phyloP scores from a whole-genome alignment of 1,284 basidiomycete genomes.

The Naganishia sp. region DNA sequence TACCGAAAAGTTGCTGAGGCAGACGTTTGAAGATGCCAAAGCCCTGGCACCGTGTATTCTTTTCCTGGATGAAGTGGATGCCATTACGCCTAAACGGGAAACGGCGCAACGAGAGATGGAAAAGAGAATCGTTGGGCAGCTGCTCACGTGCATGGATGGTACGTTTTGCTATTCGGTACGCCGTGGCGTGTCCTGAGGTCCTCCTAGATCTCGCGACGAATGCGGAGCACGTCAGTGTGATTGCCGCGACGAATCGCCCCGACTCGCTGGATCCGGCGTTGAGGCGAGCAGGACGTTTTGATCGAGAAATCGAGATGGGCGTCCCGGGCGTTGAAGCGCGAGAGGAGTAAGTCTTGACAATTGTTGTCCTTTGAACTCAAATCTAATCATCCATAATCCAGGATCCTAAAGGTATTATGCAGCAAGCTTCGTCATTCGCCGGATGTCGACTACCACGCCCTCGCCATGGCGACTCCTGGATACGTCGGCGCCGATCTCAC shows the following conservation, averaged over 20 bases:
- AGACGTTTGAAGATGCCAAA: conserved; percentile 95
- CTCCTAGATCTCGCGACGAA: conserved; percentile 46
- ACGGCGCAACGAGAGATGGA: conserved; percentile 99
- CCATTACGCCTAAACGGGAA: conserved; percentile 95
- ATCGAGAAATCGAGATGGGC: conserved; percentile 96
- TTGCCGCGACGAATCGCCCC: conserved; percentile 93
- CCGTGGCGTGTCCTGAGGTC: background rate
- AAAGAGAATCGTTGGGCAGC: conserved; percentile 91
- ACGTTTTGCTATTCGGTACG: conserved; percentile 36
- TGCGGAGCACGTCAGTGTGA: conserved; percentile 79
- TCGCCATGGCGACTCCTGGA: conserved; percentile 92
- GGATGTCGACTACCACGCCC: conserved; percentile 74
- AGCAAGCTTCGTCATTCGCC: conserved; percentile 73
- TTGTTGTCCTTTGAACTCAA: background rate
- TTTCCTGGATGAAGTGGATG: conserved; percentile 97
- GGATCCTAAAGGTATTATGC: conserved; percentile 78
- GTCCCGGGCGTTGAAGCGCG: conserved; percentile 89
- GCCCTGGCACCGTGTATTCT: conserved; percentile 82
- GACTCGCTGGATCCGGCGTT: conserved; percentile 92
- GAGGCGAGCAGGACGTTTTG: conserved; percentile 89
- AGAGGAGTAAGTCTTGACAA: conserved; percentile 68
- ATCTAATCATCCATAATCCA: conserved; percentile 43
- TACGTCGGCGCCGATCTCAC: conserved; percentile 95
- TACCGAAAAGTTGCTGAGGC: conserved; percentile 90
- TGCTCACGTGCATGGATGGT: conserved; percentile 98